Percentiles rank a stretch among this genome's conserved stretches.
Conservation (phyloP, 73 alveolate genomes). For the Paramecium biaurelia region DNA sequence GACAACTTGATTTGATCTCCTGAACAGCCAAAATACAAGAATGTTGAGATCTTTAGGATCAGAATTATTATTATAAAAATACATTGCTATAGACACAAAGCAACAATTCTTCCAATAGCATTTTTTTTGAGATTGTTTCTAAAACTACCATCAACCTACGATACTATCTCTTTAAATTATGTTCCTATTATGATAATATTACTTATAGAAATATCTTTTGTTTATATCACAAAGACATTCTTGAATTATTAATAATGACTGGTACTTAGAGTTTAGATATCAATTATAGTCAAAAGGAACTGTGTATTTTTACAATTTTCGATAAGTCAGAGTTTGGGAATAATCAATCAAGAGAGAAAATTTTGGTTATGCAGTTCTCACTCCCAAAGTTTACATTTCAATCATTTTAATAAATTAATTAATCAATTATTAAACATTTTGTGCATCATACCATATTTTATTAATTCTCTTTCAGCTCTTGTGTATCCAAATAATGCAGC, state of each 20-base stretch:
- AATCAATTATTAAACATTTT: constrained; percentile 5
- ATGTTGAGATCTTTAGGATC: constrained; percentile 15
- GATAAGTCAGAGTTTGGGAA: neutral
- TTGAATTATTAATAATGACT: neutral
- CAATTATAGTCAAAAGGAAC: neutral
- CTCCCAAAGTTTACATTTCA: constrained; percentile 23
- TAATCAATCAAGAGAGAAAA: neutral
- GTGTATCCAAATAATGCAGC: constrained; percentile 48
- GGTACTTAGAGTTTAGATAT: neutral
- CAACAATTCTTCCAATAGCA: neutral
- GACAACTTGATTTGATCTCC: neutral
- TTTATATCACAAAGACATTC: neutral
- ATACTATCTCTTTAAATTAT: neutral
- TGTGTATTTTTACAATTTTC: neutral
- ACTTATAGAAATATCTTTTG: neutral
- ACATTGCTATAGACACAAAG: neutral
- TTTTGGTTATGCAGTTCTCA: neutral
- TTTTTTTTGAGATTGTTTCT: constrained; percentile 12
- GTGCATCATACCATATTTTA: constrained; percentile 49
- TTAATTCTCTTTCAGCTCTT: constrained; percentile 45
- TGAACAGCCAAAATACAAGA: neutral
- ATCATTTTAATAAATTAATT: neutral
- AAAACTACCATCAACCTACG: neutral
- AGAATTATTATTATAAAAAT: neutral
- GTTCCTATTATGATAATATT: neutral